Base-by-base conservation (phyloP, 208 protist genomes). In the Crithidia brevicula region DNA sequence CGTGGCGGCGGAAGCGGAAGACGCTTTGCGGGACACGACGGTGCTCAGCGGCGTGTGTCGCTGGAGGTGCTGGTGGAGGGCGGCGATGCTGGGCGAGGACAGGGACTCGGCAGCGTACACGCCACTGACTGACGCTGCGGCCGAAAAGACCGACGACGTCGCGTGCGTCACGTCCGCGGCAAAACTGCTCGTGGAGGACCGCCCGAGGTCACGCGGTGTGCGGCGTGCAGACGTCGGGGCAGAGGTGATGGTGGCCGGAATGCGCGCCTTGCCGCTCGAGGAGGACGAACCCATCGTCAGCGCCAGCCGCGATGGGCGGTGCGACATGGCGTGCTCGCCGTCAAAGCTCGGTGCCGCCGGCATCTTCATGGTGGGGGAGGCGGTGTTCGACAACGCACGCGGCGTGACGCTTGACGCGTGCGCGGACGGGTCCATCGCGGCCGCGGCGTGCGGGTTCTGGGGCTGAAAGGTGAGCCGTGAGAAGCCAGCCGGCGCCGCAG, bases 321-420 rank as follows among this genome's bases (percentile, higher is more conserved):
- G 42, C 40, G 43, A 33, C 11, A 27, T 30, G 9, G 20, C 1
- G 6, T 0, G 10, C 3, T 5, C n/a, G 36, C 10, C 1, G 1
- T 23, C n/a, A 1, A 11, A 22, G 23, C 42, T 20, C 51, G 25
- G 40, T 16, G 30, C 28, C 6, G n/a, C 20, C 1, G 58, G 43
- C 23, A 52, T 9, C 4, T 50, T 27, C 58, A 40, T 52, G 42
- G 43, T 20, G 3, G 58, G 58, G 11, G 43, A 63, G 16, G 58
- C 42, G 43, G 58, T 52, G 25, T 33, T 52, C 22, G 58, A 52
- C 5, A 63, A 20, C 28, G 23, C 28, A 30, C 58, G 58, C 10
- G 58, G 58, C 6, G 58, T 52, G 43, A 16, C n/a, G 30, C 28
- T 63, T 23, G 58, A 5, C n/a, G 52, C 33, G 15, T 22, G 58